These are phyloP conservation scores for Exsudoporus frostii DNA, from an alignment of 768 basidiomycete species.

Conservation along the genomic window DNA sequence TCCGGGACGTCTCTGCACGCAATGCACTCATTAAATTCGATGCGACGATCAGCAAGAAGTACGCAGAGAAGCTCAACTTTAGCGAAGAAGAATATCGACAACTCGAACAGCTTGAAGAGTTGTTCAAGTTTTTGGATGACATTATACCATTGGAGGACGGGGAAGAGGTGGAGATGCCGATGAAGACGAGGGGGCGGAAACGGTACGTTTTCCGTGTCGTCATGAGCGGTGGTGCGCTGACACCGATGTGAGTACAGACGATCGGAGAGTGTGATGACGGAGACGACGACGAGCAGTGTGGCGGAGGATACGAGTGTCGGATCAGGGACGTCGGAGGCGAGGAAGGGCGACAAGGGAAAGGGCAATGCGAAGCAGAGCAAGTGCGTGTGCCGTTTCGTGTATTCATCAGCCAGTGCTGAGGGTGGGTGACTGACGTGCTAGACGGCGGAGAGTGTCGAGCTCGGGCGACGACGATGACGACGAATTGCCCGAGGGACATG, in stretches of 20 bases:
- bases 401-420: not conserved
- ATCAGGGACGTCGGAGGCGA: conserved; percentile 29
- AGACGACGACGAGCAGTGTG: conserved; percentile 38
- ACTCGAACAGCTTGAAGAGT: conserved; percentile 55
- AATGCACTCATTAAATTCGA: conserved; percentile 77
- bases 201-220: conserved; percentile 40
- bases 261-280: conserved; percentile 56
- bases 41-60: conserved; percentile 61
- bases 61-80: conserved; percentile 66
- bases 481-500: conserved; percentile 33
- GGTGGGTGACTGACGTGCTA: conserved; percentile 17
- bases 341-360: conserved; percentile 13
- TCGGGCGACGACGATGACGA: conserved; percentile 45
- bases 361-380: conserved; percentile 38
- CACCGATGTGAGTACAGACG: conserved; percentile 38
- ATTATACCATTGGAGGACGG: conserved; percentile 67
- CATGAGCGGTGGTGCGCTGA: not conserved
- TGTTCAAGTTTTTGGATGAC: conserved; percentile 72
- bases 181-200: conserved; percentile 42
- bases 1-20: conserved; percentile 54
- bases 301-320: conserved; percentile 33
- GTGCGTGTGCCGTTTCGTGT: conserved; percentile 29
- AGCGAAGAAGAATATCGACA: conserved; percentile 69
- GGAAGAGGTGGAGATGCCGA: conserved; percentile 42
- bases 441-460: conserved; percentile 55